Conservation (phyloP, 106 monocot species). For the Triglochin maritima region DNA sequence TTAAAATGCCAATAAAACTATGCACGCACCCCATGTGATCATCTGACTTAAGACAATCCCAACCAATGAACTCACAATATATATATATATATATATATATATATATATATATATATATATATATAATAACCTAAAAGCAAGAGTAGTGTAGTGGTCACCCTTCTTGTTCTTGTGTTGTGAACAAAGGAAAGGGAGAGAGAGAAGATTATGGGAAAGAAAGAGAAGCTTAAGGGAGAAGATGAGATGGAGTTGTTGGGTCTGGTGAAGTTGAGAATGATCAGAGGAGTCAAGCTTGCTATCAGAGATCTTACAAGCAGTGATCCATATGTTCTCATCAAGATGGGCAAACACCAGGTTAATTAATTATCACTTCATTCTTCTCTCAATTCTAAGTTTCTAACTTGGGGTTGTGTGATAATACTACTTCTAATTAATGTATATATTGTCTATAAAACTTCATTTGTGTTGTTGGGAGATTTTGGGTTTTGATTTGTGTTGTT, state of each 20-base stretch:
- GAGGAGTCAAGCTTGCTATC: constrained; percentile 7
- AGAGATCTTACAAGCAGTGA: constrained; percentile 4
- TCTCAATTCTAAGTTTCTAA: neutral
- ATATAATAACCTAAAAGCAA: too few relatives aligned
- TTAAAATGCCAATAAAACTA: too few relatives aligned
- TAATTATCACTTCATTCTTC: neutral
- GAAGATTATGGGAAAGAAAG: neutral
- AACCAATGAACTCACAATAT: too few relatives aligned
- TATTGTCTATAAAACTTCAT: too few relatives aligned
- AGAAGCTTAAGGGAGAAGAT: neutral
- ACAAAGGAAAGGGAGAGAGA: neutral
- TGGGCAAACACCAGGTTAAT: neutral
- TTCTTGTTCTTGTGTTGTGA: neutral
- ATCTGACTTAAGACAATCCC: too few relatives aligned
- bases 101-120: too few relatives aligned
- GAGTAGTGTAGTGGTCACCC: too few relatives aligned
- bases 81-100: too few relatives aligned
- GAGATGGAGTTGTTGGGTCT: constrained; percentile 13
- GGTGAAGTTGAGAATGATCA: constrained; percentile 6
- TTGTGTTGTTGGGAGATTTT: too few relatives aligned
- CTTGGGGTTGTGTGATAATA: too few relatives aligned
- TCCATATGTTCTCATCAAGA: constrained; percentile 9
- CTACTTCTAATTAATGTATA: too few relatives aligned
- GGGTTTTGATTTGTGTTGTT: neutral
- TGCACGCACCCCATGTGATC: too few relatives aligned